Evolutionary conservation across 129 eudicot genomes (phyloP), one percentile per base, ranked within the genome.

Genomic region (Scalesia atractyloides): DNA sequence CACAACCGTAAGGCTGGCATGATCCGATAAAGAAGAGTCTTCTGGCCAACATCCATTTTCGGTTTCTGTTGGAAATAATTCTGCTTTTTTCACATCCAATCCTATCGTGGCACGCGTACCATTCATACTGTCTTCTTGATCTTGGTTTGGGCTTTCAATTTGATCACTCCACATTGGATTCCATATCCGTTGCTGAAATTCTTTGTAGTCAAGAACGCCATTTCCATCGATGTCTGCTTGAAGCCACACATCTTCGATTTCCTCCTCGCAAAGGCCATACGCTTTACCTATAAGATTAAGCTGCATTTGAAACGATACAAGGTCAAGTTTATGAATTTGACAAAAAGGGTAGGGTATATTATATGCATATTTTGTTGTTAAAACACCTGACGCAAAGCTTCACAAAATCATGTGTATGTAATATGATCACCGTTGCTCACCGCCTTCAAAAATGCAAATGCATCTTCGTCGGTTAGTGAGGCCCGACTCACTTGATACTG

Each of bases 11-110:
- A 95, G 95, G 36, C 97, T 86, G 2, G 99, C 99, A 62, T 95
- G 99, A 72, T 95, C 99, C 9, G 99, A 95, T 36, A 95, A 84
- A 10, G 88, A 84, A 78, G 91, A 95, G 75, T 91, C 96, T 72
- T 95, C 96, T 0, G 99, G 99, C 99, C 99, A 95, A 71, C 67
- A 76, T 60, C 99, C 99, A 63, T 86, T 91, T 86, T 91, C 99
- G 3, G 85, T 96, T 88, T 95, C 96, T 6, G 94, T 78, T 12
- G 99, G 99, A 77, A 83, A 95, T 5, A 95, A 83, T 34, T 82
- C 96, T 41, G 97, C 99, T 59, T 85, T 86, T 71, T 82, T 91
- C 49, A 95, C 99, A 54, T 85, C 87, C 61, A 90, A 86, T 46
- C 97, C 99, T 18, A 91, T 43, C 0, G 86, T 82, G 66, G 79